Evolutionary conservation across 108 stramenopile species (phyloP).

Genomic region (Discostella pseudostelligera): DNA sequence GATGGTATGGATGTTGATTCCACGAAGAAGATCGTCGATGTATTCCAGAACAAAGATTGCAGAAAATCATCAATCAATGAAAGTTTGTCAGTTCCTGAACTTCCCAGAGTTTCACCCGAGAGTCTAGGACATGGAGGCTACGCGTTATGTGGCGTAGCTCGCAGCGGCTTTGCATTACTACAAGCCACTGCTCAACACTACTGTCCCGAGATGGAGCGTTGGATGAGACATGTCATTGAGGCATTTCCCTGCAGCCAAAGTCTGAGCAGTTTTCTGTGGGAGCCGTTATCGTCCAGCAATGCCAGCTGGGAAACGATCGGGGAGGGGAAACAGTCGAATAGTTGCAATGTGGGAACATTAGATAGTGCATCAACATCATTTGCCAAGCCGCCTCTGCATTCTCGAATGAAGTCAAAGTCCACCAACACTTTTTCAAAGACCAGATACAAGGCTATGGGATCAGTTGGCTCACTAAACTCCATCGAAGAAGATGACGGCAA

Average conservation of each 20-base stretch:
- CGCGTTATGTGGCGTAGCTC: slow-evolving; percentile 51
- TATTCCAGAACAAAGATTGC: neutral
- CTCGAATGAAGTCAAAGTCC: slow-evolving; percentile 18
- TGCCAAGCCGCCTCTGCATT: slow-evolving; percentile 24
- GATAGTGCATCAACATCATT: neutral
- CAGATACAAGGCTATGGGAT: slow-evolving; percentile 13
- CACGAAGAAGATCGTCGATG: neutral
- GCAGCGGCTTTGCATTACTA: slow-evolving; percentile 65
- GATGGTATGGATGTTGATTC: neutral
- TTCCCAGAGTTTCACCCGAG: slow-evolving; percentile 46
- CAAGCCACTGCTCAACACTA: slow-evolving; percentile 66
- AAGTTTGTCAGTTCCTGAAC: slow-evolving; percentile 60
- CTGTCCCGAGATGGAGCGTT: slow-evolving; percentile 69
- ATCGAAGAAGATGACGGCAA: slow-evolving; percentile 26
- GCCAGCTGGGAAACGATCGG: slow-evolving; percentile 23
- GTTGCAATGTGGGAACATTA: slow-evolving; percentile 6
- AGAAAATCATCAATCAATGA: slow-evolving; percentile 1
- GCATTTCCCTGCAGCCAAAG: slow-evolving; percentile 65
- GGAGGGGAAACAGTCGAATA: neutral
- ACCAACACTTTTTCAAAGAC: slow-evolving; percentile 12
- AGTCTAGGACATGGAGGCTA: slow-evolving; percentile 17
- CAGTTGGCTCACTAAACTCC: slow-evolving; percentile 35
- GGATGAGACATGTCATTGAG: slow-evolving; percentile 63
- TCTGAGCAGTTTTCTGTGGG: slow-evolving; percentile 71
- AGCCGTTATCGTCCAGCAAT: slow-evolving; percentile 49